Evolutionary conservation across 192 early-diverging fungal species (phyloP), one percentile per base, ranked within the genome.

Genomic region (Chytriomyces hyalinus): DNA sequence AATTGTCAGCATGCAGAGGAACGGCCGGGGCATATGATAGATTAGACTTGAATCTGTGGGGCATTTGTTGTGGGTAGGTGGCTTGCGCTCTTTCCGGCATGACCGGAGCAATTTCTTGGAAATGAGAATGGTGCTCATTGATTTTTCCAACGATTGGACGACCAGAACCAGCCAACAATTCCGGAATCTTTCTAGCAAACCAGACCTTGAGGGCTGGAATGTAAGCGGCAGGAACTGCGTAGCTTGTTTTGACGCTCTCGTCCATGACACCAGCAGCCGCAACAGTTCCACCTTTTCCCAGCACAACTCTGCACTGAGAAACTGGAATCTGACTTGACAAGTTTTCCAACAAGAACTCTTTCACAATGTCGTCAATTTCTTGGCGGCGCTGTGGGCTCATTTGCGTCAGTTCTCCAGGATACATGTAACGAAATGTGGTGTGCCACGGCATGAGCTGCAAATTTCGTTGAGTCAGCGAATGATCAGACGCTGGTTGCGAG

Each of bases 201-300:
- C 71, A 73, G 61, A 62, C 59, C 44, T 73, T 73, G 26, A 73
- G 62, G 0, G 60, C 71, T 62, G 26, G 13, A 8, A 73, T 44
- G 44, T 49, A 45, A 45, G 10, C 71, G 20, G 7, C n/a, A 44
- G 71, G 71, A 28, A 73, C 7, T 4, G 71, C 71, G 45, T 73
- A 26, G 28, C 22, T 15, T 47, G 13, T 51, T 22, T 28, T 70
- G 46, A 44, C 8, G 11, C 43, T 62, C 20, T 28, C 8, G 2
- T 65, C 36, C 10, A 13, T 26, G 63, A 26, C 63, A 22, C 10
- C n/a, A 15, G 13, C 63, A 13, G 63, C 22, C 11, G 26, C 63
- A 65, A 65, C 26, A 36, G 15, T 65, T 65, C 36, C 63, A 8
- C 59, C 24, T 47, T 60, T 73, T 24, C 59, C 28, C n/a, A 46